Conservation (phyloP, 768 basidiomycete species). For the Coprinopsis sp. region DNA sequence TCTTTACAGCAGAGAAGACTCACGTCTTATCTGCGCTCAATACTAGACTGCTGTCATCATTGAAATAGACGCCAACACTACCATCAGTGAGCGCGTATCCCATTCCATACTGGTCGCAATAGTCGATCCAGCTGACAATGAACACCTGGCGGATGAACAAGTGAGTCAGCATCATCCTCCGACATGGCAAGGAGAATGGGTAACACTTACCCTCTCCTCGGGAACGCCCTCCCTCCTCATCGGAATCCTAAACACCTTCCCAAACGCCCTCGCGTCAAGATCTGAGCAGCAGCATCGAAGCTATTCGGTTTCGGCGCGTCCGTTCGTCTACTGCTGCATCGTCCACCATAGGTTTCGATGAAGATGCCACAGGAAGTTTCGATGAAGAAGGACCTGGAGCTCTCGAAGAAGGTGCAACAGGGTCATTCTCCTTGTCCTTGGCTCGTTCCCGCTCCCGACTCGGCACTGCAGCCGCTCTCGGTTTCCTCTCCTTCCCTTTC, state of each 20-base stretch:
- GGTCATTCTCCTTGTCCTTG: slow-evolving; percentile 29
- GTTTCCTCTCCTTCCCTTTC: slow-evolving; percentile 17
- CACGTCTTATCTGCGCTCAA: slow-evolving; percentile 85
- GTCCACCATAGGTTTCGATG: slow-evolving; percentile 2
- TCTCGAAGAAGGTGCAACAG: slow-evolving; percentile 14
- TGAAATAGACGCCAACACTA: slow-evolving; percentile 92
- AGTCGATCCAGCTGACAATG: slow-evolving; percentile 98
- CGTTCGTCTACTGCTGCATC: slow-evolving; percentile 7
- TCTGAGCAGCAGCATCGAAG: slow-evolving; percentile 61
- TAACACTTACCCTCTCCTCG: no score
- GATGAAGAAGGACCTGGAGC: no score
- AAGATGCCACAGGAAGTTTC: no score
- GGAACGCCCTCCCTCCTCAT: slow-evolving; percentile 29
- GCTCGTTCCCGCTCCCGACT: neutral
- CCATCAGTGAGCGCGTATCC: slow-evolving; percentile 96
- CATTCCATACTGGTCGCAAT: slow-evolving; percentile 99
- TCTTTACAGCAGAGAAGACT: slow-evolving; percentile 25
- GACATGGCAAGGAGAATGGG: no score
- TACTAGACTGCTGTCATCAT: slow-evolving; percentile 86
- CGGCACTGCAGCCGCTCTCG: slow-evolving; percentile 7
- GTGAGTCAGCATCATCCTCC: no score
- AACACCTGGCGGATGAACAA: no score
- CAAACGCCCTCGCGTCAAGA: slow-evolving; percentile 51
- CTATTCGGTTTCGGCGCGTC: slow-evolving; percentile 38
- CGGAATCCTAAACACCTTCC: slow-evolving; percentile 48